Percentiles rank a stretch among this genome's conserved stretches.
phyloP scores from a whole-genome alignment of 164 flowering plant species.

The Umbellularia californica region DNA sequence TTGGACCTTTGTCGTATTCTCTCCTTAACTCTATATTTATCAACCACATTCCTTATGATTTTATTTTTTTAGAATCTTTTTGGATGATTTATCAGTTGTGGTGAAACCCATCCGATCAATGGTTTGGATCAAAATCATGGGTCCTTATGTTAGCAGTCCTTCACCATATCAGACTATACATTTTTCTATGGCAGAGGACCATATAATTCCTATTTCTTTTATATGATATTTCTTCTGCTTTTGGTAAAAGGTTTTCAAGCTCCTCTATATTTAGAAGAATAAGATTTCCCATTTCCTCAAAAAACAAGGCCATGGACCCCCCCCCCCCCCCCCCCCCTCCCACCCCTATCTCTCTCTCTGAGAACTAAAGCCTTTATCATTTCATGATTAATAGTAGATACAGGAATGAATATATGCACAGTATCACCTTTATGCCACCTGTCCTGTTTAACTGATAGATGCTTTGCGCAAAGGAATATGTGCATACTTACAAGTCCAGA shows the following conservation, averaged over 20 bases:
- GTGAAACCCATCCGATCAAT: background rate
- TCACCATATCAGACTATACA: background rate
- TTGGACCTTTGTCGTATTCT: background rate
- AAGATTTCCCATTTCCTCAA: background rate
- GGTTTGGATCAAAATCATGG: background rate
- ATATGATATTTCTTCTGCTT: slow-evolving; percentile 4
- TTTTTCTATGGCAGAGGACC: background rate
- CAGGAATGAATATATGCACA: background rate
- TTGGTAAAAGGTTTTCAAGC: background rate
- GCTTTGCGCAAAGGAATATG: background rate
- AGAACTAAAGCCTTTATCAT: background rate
- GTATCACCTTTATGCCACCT: background rate
- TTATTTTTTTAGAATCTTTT: background rate
- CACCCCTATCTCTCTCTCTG: background rate
- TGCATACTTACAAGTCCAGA: background rate
- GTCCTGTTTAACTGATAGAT: background rate
- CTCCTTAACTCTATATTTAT: too few relatives aligned
- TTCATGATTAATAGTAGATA: background rate
- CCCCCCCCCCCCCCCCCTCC: background rate
- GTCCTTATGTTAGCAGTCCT: background rate
- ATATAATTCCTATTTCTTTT: background rate
- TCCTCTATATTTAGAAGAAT: background rate
- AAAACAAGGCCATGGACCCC: background rate
- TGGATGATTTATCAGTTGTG: background rate
- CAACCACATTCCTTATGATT: background rate